Evolutionary conservation across 257 asterid genomes (phyloP).

Genomic region (Solanum piurae): DNA sequence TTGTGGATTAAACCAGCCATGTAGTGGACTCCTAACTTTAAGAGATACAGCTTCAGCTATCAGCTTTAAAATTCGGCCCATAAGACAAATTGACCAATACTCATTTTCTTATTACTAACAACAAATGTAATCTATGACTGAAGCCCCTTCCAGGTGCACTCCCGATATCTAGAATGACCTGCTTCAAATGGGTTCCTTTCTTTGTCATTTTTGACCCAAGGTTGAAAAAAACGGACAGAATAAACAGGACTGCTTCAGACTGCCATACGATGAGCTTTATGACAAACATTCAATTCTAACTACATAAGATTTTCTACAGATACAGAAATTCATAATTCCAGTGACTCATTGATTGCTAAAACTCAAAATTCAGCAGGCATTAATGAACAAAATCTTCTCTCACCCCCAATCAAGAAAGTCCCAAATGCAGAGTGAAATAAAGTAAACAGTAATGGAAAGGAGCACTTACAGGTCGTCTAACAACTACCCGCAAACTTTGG

Average conservation of each 20-base stretch:
- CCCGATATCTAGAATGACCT: not conserved
- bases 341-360: not conserved
- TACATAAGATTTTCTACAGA: not conserved
- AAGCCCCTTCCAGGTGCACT: not conserved
- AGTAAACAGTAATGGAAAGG: not conserved
- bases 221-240: not conserved
- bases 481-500: conserved; percentile 52
- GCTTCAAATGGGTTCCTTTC: not conserved
- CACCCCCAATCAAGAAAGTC: not conserved
- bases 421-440: not conserved
- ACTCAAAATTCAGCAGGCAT: not conserved
- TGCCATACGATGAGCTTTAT: not conserved
- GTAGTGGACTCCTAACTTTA: not conserved
- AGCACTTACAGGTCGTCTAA: conserved; percentile 75
- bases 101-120: not conserved
- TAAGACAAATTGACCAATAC: not conserved
- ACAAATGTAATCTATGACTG: not conserved
- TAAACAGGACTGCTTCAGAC: not conserved
- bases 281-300: not conserved
- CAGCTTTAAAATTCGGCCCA: not conserved
- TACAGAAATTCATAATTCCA: not conserved
- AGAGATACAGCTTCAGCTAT: not conserved
- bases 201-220: not conserved
- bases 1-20: not conserved
- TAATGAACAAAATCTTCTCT: not conserved